Evolutionary conservation across 1,284 basidiomycete genomes (phyloP).

Genomic region (Boletus mariae): DNA sequence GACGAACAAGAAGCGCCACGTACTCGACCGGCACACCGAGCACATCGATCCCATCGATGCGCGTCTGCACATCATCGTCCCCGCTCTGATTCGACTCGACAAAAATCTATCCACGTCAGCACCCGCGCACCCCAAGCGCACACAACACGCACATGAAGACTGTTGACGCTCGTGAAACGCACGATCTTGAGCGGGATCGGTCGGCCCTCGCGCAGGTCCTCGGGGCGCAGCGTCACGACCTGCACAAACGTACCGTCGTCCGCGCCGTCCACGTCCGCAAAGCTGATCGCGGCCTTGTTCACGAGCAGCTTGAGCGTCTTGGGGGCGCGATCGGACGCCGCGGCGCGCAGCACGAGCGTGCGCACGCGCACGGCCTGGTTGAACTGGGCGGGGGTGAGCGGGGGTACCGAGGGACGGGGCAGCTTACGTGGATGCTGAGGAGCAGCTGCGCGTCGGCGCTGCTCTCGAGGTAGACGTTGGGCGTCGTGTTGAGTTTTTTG

Average conservation of each 20-base stretch:
- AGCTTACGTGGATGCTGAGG: constrained; percentile 57
- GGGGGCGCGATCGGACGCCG: constrained; percentile 52
- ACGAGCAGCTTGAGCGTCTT: constrained; percentile 64
- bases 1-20: constrained; percentile 25
- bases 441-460: constrained; percentile 81
- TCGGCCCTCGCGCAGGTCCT: constrained; percentile 54
- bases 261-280: constrained; percentile 59
- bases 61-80: constrained; percentile 58
- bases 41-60: constrained; percentile 75
- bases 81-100: constrained; percentile 73
- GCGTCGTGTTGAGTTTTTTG: constrained; percentile 46
- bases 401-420: not conserved
- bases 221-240: constrained; percentile 48
- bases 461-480: constrained; percentile 58
- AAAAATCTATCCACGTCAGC: constrained; percentile 54
- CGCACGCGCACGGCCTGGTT: constrained; percentile 76
- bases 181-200: constrained; percentile 67
- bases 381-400: constrained; percentile 49
- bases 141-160: constrained; percentile 54
- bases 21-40: constrained; percentile 65
- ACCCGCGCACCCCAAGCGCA: not conserved
- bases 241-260: constrained; percentile 52
- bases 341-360: constrained; percentile 59
- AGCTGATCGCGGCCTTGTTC: constrained; percentile 65
- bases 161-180: constrained; percentile 75